phyloP scores from a whole-genome alignment of 1,284 basidiomycete species.

The Fistulinella staudtii region DNA sequence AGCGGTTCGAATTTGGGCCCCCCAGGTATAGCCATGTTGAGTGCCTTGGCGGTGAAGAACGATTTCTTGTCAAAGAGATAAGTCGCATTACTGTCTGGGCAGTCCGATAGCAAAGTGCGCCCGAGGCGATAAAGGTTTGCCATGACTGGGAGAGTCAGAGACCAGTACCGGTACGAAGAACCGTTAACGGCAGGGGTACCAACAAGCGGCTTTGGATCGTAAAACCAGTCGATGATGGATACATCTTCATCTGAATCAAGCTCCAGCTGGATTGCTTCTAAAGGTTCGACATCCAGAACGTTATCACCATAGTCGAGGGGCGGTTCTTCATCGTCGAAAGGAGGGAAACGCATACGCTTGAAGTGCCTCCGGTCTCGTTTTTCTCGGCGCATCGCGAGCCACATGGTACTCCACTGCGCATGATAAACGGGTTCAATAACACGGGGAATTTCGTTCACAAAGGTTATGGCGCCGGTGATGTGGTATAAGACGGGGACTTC shows the following conservation, averaged over 20 bases:
- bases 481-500: conserved; percentile 97
- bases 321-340: conserved; percentile 99
- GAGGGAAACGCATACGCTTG: conserved; percentile 99
- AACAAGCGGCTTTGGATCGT: conserved; percentile 92
- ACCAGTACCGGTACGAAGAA: conserved; percentile 91
- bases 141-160: conserved; percentile 90
- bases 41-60: conserved; percentile 97
- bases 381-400: conserved; percentile 98
- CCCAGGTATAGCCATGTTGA: conserved; percentile 98
- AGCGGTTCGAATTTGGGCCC: conserved; percentile 97
- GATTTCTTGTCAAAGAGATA: conserved; percentile 98
- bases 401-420: conserved; percentile 99
- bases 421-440: conserved; percentile 98
- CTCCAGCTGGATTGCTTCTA: conserved; percentile 98
- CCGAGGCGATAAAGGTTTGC: conserved; percentile 96
- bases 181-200: conserved; percentile 91
- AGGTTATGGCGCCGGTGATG: conserved; percentile 99
- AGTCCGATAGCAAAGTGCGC: conserved; percentile 88
- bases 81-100: conserved; percentile 83
- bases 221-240: conserved; percentile 98
- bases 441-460: conserved; percentile 97
- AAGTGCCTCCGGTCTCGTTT: conserved; percentile 99
- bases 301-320: conserved; percentile 99
- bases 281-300: conserved; percentile 94
- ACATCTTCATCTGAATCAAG: conserved; percentile 91